A percentile compares a stretch with the other conserved stretches of the same genome.
Conservation (phyloP, 179 eudicot genomes). For the Beta corolliflora region DNA sequence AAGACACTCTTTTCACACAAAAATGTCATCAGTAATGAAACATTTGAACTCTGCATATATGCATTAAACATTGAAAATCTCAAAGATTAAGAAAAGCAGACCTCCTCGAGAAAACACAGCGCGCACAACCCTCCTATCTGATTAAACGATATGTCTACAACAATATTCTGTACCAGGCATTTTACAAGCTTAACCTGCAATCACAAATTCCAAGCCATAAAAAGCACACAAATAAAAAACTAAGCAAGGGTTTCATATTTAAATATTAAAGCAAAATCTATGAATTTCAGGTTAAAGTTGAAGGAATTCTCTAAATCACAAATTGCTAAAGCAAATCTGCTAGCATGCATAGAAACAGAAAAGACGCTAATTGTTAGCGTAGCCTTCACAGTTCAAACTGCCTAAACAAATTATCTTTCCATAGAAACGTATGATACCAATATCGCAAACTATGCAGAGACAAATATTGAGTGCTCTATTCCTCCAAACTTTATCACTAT, state of each 20-base stretch:
- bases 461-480: not conserved
- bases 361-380: not conserved
- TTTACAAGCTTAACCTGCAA: conserved; percentile 95
- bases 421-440: not conserved
- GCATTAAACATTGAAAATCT: not conserved
- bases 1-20: not conserved
- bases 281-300: not conserved
- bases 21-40: too few relatives aligned
- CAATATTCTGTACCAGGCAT: conserved; percentile 88
- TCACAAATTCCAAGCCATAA: conserved; percentile 20
- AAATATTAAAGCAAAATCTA: conserved; percentile 4
- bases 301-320: not conserved
- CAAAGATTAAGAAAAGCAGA: conserved; percentile 25
- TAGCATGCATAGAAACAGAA: not conserved
- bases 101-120: conserved; percentile 95
- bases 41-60: not conserved
- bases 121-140: conserved; percentile 95
- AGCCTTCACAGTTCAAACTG: not conserved
- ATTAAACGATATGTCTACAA: conserved; percentile 94
- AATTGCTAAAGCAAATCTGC: not conserved
- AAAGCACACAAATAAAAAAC: not conserved
- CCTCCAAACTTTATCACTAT: not conserved
- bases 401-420: not conserved
- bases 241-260: not conserved
- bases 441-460: not conserved